phyloP scores from a whole-genome alignment of 805 yeast genomes.

The Saccharomyces kudriavzevii region DNA sequence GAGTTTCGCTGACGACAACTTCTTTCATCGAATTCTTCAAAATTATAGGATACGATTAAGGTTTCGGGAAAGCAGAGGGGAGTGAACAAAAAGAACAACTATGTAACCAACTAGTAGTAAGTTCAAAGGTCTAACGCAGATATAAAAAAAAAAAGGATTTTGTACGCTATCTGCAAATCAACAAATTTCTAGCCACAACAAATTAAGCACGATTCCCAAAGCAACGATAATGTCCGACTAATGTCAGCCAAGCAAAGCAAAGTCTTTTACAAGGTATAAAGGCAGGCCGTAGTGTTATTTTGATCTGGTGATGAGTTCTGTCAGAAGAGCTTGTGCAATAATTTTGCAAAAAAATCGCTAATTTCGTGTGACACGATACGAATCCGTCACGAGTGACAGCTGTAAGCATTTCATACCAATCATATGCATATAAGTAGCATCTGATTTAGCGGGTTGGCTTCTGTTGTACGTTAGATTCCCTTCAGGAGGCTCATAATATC shows the following conservation, averaged over 20 bases:
- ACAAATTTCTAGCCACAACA: neutral
- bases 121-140: neutral
- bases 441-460: neutral
- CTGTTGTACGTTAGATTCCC: neutral
- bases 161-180: neutral
- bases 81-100: neutral
- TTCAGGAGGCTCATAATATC: neutral
- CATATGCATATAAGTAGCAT: neutral
- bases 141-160: neutral
- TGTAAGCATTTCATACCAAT: neutral
- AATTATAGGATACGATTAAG: neutral
- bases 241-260: neutral
- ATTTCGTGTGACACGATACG: neutral
- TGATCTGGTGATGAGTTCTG: neutral
- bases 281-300: neutral
- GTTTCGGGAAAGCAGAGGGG: neutral
- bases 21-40: conserved; percentile 27
- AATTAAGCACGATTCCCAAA: neutral
- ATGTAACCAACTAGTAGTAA: neutral
- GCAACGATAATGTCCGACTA: neutral
- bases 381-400: neutral
- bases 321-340: neutral
- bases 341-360: neutral
- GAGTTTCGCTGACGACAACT: conserved; percentile 61
- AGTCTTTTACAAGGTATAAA: neutral